phyloP scores from a whole-genome alignment of 257 asterid genomes.

The Solanum chiquidenum region DNA sequence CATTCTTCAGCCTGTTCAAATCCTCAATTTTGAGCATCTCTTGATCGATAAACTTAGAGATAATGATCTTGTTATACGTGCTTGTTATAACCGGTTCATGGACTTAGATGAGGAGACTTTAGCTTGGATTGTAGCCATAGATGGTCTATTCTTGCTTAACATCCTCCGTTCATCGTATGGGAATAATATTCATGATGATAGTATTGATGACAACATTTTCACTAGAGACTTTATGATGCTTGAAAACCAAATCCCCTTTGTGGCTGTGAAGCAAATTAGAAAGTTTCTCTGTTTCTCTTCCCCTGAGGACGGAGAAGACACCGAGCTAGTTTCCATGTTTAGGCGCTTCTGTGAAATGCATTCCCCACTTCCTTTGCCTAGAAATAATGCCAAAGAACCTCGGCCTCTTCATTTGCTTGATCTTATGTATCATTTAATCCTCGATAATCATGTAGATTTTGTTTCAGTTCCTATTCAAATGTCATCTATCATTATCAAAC shows the following conservation, averaged over 20 bases:
- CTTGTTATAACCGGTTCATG: constrained; percentile 27
- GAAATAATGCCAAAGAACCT: neutral
- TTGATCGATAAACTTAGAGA: constrained; percentile 15
- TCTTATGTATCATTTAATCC: constrained; percentile 21
- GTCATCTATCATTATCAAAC: neutral
- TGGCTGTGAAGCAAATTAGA: constrained; percentile 11
- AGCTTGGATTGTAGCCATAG: constrained; percentile 36
- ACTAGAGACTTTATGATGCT: constrained; percentile 28
- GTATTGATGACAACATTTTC: constrained; percentile 2
- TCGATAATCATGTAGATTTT: neutral
- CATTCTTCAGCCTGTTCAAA: constrained; percentile 8
- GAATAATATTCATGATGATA: neutral
- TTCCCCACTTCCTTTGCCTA: constrained; percentile 22
- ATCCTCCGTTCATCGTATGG: neutral
- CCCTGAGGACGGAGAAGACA: neutral
- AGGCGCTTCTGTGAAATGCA: constrained; percentile 5
- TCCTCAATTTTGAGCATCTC: constrained; percentile 2
- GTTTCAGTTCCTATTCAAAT: neutral
- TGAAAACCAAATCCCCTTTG: constrained; percentile 33
- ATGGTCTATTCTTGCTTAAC: constrained; percentile 27
- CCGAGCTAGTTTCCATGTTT: neutral
- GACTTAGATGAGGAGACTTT: constrained; percentile 27
- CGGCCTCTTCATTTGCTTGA: constrained; percentile 24
- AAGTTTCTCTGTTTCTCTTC: neutral
- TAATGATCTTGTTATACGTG: constrained; percentile 20